These are phyloP conservation scores for Botrytis byssoidea DNA, from an alignment of 2,329 filamentous ascomycete genomes.

Conservation along the genomic window DNA sequence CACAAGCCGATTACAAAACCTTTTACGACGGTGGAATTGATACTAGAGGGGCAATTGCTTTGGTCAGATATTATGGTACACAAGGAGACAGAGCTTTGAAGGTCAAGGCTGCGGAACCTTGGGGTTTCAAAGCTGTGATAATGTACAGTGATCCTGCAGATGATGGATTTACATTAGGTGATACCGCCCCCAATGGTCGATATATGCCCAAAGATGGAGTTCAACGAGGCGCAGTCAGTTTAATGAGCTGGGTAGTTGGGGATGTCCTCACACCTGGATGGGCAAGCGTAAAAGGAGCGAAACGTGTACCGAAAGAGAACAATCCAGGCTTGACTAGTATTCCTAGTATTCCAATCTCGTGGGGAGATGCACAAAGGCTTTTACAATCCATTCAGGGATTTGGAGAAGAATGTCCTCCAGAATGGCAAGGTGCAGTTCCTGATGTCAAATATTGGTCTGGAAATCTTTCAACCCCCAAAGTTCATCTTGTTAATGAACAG, in stretches of 20 bases:
- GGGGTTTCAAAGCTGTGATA: conserved; percentile 82
- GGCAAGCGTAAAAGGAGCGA: conserved; percentile 65
- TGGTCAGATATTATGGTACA: conserved; percentile 78
- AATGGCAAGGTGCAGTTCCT: conserved; percentile 76
- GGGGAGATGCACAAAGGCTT: conserved; percentile 81
- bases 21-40: conserved; percentile 71
- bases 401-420: conserved; percentile 64
- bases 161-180: conserved; percentile 74
- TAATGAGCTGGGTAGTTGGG: conserved; percentile 80
- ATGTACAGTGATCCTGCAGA: conserved; percentile 90
- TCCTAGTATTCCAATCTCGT: conserved; percentile 85
- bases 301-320: conserved; percentile 67
- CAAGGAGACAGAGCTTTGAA: conserved; percentile 75
- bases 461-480: conserved; percentile 67
- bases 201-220: conserved; percentile 81
- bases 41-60: conserved; percentile 74
- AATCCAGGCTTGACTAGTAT: conserved; percentile 75
- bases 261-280: conserved; percentile 91
- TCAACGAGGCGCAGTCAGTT: conserved; percentile 75
- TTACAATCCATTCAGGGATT: conserved; percentile 73
- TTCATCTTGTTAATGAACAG: conserved; percentile 82
- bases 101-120: conserved; percentile 83
- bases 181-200: conserved; percentile 71
- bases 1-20: conserved; percentile 74
- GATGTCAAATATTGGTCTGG: conserved; percentile 87